Evolutionary conservation across 306 rosid species (phyloP).

Genomic region (Prunus kanzakura): DNA sequence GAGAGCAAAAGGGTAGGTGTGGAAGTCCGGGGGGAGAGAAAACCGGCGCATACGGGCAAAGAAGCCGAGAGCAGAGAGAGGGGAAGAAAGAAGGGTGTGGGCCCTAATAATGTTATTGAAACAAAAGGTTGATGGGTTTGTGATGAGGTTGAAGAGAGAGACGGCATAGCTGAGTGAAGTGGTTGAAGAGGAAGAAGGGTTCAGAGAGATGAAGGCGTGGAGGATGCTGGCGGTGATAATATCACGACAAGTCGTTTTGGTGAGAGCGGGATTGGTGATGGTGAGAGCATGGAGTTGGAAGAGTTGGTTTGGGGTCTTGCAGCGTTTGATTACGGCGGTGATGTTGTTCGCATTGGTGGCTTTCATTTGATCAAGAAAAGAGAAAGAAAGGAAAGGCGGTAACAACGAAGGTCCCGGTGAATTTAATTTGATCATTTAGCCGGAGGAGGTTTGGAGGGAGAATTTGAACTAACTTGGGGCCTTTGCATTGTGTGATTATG

Average conservation of each 20-base stretch:
- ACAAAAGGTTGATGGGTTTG: conserved; percentile 56
- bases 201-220: conserved; percentile 33
- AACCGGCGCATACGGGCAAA: conserved; percentile 51
- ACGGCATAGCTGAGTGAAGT: conserved; percentile 36
- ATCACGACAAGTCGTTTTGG: neutral
- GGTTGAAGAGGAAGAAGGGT: conserved; percentile 7
- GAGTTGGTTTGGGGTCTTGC: conserved; percentile 51
- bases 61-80: conserved; percentile 44
- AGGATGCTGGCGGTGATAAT: conserved; percentile 39
- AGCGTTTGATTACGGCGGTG: conserved; percentile 25
- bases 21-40: conserved; percentile 59
- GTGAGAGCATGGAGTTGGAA: conserved; percentile 48
- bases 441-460: too few relatives aligned
- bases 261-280: conserved; percentile 29
- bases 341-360: neutral
- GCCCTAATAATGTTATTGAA: conserved; percentile 68
- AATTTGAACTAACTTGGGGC: conserved; percentile 2
- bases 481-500: conserved; percentile 46
- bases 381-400: too few relatives aligned
- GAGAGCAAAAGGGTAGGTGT: conserved; percentile 66
- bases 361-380: neutral
- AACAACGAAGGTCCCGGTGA: too few relatives aligned
- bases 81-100: conserved; percentile 54
- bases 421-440: too few relatives aligned
- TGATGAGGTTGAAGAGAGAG: conserved; percentile 50